Conservation (phyloP, 2,329 filamentous ascomycete species). For the Aureobasidium zeae region DNA sequence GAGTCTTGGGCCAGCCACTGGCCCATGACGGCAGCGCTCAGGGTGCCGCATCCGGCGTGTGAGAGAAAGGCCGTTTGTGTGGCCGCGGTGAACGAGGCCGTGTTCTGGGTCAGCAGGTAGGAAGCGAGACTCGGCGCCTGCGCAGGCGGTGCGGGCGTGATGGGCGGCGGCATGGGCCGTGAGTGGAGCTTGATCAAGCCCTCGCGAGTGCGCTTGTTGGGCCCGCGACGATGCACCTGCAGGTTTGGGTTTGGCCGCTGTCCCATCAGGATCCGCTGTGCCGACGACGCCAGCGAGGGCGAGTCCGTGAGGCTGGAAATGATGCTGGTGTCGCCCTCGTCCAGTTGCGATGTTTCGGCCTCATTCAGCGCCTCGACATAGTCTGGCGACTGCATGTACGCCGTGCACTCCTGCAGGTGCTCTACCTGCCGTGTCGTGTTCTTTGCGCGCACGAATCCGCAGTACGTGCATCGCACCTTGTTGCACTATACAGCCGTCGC, state of each 20-base stretch:
- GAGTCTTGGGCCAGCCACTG: slow-evolving; percentile 65
- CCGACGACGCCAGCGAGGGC: slow-evolving; percentile 16
- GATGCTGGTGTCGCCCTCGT: neutral
- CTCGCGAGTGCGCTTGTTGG: slow-evolving; percentile 31
- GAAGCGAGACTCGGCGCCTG: slow-evolving; percentile 44
- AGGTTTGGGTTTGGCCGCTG: slow-evolving; percentile 41
- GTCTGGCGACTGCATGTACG: slow-evolving; percentile 37
- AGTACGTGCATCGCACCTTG: slow-evolving; percentile 41
- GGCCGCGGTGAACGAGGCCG: slow-evolving; percentile 42
- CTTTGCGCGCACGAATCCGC: slow-evolving; percentile 42
- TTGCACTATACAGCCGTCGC: slow-evolving; percentile 31
- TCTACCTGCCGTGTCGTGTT: slow-evolving; percentile 45
- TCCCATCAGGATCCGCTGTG: slow-evolving; percentile 24
- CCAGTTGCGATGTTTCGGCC: neutral
- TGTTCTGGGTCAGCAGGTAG: slow-evolving; percentile 46
- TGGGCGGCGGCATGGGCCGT: slow-evolving; percentile 18
- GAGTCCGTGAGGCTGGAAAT: slow-evolving; percentile 4
- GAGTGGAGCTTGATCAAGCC: slow-evolving; percentile 21
- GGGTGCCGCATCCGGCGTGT: slow-evolving; percentile 53
- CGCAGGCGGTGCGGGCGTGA: slow-evolving; percentile 18
- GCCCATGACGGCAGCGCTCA: slow-evolving; percentile 47
- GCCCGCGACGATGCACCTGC: slow-evolving; percentile 36
- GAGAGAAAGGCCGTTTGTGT: slow-evolving; percentile 59
- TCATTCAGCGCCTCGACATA: slow-evolving; percentile 11
- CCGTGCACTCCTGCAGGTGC: slow-evolving; percentile 38